These are phyloP conservation scores for Ploettnerulaceae sp. DNA, from an alignment of 2,329 filamentous ascomycete genomes.

Conservation along the genomic window DNA sequence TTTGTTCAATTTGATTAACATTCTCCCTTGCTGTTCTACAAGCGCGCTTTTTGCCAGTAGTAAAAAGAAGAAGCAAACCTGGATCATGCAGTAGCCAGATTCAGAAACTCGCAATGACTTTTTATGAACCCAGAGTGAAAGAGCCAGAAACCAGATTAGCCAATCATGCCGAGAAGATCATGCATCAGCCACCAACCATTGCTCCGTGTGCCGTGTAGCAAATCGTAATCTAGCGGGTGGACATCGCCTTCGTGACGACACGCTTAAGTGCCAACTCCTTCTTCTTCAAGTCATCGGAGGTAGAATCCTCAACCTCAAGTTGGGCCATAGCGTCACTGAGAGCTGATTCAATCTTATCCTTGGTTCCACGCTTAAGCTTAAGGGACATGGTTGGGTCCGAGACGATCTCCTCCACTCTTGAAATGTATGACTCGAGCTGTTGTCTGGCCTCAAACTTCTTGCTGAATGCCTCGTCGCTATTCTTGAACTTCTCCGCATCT, in stretches of 20 bases:
- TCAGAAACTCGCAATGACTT: constrained; percentile 34
- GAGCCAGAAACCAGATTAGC: constrained; percentile 31
- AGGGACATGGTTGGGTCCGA: constrained; percentile 93
- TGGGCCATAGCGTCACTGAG: constrained; percentile 96
- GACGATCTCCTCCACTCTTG: constrained; percentile 97
- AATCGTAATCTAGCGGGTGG: constrained; percentile 64
- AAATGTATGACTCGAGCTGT: constrained; percentile 98
- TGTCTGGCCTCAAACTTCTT: constrained; percentile 99
- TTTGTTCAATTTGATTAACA: constrained; percentile 31
- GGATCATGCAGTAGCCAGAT: constrained; percentile 28
- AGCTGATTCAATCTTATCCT: constrained; percentile 98
- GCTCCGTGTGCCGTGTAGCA: constrained; percentile 23
- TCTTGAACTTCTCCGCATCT: constrained; percentile 98
- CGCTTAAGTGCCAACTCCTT: constrained; percentile 98
- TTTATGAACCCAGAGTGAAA: constrained; percentile 31
- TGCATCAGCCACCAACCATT: constrained; percentile 28
- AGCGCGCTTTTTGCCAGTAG: constrained; percentile 34
- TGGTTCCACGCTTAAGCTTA: constrained; percentile 98
- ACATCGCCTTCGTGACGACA: constrained; percentile 95
- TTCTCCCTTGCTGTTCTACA: constrained; percentile 33
- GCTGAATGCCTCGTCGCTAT: constrained; percentile 94
- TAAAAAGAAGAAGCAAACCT: constrained; percentile 23
- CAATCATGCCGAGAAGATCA: constrained; percentile 33
- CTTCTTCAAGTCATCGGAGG: constrained; percentile 96
- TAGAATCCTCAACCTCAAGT: constrained; percentile 90